Conservation (phyloP, 768 basidiomycete species). For the Leccinum aurantiacum region DNA sequence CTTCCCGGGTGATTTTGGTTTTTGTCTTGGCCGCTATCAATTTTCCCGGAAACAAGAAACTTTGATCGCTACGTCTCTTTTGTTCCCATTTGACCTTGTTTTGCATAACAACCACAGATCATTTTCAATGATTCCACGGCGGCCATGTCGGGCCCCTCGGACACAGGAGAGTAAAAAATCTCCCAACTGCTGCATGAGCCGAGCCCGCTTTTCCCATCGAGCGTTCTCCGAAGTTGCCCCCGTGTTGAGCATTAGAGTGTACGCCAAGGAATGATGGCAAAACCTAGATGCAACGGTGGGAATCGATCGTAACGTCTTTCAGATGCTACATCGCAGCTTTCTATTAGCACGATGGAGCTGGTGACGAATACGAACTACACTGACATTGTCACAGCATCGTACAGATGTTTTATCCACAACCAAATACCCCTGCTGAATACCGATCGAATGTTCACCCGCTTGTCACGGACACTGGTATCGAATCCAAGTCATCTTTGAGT, state of each 20-base stretch:
- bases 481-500: slow-evolving; percentile 10
- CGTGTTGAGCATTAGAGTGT: not conserved
- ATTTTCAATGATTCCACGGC: not conserved
- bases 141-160: not conserved
- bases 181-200: not conserved
- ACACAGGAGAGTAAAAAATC: not conserved
- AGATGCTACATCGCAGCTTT: not conserved
- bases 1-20: not conserved
- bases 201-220: not conserved
- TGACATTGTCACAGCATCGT: not conserved
- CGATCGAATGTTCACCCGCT: not conserved
- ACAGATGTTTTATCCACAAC: not conserved
- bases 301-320: not conserved
- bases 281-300: not conserved
- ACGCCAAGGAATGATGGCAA: not conserved
- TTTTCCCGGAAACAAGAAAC: not conserved
- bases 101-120: not conserved
- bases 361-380: not conserved
- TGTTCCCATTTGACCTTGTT: not conserved
- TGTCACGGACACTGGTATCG: not conserved
- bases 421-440: not conserved
- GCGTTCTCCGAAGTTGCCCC: not conserved
- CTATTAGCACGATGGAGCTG: not conserved
- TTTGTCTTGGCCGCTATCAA: not conserved
- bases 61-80: not conserved